Evolutionary conservation across 108 stramenopile species (phyloP).

Genomic region (Nitzschia sp.): DNA sequence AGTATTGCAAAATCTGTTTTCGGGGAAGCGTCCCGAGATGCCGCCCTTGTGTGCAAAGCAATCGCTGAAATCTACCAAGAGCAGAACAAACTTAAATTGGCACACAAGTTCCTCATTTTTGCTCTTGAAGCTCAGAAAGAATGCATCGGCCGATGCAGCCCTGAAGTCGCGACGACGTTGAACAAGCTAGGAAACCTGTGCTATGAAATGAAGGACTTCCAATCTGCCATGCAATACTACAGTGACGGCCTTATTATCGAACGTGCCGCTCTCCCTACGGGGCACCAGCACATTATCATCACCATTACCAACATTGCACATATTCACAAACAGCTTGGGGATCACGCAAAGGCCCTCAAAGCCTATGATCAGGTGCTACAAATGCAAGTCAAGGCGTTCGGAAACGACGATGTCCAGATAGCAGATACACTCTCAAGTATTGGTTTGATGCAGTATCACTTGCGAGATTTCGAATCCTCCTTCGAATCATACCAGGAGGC

Average conservation of each 20-base stretch:
- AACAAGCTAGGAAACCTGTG: conserved; percentile 77
- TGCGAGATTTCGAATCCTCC: conserved; percentile 48
- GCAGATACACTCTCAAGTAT: conserved; percentile 57
- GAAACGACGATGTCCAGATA: conserved; percentile 32
- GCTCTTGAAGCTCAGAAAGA: conserved; percentile 36
- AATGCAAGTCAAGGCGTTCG: conserved; percentile 38
- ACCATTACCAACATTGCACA: conserved; percentile 46
- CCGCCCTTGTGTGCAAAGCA: conserved; percentile 59
- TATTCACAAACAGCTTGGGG: conserved; percentile 44
- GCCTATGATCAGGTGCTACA: conserved; percentile 43
- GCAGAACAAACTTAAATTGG: conserved; percentile 41
- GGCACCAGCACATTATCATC: conserved; percentile 56
- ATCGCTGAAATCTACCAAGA: conserved; percentile 69
- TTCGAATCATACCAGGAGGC: conserved; percentile 62
- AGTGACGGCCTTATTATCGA: conserved; percentile 63
- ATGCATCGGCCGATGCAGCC: conserved; percentile 43
- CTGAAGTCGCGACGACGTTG: conserved; percentile 67
- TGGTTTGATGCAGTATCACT: conserved; percentile 55
- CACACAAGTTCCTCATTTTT: conserved; percentile 31
- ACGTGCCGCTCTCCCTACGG: conserved; percentile 31
- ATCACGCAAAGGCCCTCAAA: conserved; percentile 39
- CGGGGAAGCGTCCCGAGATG: conserved; percentile 46
- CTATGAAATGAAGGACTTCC: conserved; percentile 56
- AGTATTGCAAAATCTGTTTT: conserved; percentile 38
- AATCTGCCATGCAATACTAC: conserved; percentile 57